Evolutionary conservation across 2,329 filamentous ascomycete species (phyloP).

Genomic region (Ophiostoma pallidulum): DNA sequence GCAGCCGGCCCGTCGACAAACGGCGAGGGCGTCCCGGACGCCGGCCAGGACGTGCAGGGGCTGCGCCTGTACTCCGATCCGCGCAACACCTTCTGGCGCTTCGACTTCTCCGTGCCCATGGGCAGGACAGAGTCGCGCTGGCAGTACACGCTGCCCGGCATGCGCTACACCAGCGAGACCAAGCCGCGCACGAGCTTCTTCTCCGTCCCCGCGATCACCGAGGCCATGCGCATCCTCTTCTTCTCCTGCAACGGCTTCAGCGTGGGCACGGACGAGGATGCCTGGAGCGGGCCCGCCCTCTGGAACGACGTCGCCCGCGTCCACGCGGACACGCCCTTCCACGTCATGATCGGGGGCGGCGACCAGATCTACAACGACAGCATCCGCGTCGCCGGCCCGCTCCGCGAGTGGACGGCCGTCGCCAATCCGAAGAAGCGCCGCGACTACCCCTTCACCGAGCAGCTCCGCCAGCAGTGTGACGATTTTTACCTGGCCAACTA

Average conservation of each 20-base stretch:
- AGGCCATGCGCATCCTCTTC: conserved; percentile 98
- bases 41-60: conserved; percentile 40
- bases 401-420: conserved; percentile 75
- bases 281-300: conserved; percentile 81
- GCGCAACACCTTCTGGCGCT: conserved; percentile 83
- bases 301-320: conserved; percentile 89
- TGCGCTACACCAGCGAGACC: conserved; percentile 43
- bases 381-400: conserved; percentile 73
- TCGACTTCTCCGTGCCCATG: conserved; percentile 72
- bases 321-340: conserved; percentile 73
- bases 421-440: conserved; percentile 75
- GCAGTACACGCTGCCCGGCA: conserved; percentile 63
- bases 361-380: conserved; percentile 97
- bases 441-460: conserved; percentile 65
- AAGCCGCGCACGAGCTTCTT: conserved; percentile 59
- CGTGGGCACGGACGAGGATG: conserved; percentile 72
- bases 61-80: conserved; percentile 55
- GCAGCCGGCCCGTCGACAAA: conserved; percentile 19
- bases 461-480: conserved; percentile 75
- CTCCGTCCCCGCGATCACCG: conserved; percentile 70
- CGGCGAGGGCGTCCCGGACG: conserved; percentile 40
- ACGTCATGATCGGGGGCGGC: conserved; percentile 92
- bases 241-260: conserved; percentile 97
- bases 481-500: conserved; percentile 90
- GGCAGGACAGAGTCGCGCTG: conserved; percentile 60